Evolutionary conservation across 495 filamentous ascomycete species (phyloP).

Genomic region (Penicillium steckii): DNA sequence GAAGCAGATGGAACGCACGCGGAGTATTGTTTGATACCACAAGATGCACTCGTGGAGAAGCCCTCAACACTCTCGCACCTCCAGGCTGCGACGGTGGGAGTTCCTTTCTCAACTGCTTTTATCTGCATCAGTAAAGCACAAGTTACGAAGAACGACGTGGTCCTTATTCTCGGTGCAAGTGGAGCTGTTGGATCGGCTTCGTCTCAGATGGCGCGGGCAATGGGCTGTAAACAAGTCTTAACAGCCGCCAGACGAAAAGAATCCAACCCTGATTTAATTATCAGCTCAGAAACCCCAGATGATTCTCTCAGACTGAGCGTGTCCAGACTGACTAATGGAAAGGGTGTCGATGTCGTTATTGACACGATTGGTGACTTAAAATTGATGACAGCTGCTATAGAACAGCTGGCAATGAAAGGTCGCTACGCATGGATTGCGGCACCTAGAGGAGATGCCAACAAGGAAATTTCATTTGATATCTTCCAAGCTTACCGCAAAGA

Average conservation of each 20-base stretch:
- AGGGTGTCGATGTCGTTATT: constrained; percentile 19
- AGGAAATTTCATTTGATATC: constrained; percentile 12
- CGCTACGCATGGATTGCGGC: constrained; percentile 22
- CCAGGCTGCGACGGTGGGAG: constrained; percentile 22
- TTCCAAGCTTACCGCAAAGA: constrained; percentile 22
- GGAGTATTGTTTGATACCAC: constrained; percentile 15
- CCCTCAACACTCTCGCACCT: constrained; percentile 6
- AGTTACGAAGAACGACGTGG: constrained; percentile 6
- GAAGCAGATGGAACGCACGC: constrained; percentile 14
- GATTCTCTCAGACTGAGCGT: neutral
- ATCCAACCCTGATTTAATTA: constrained; percentile 8
- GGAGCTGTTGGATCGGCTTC: constrained; percentile 20
- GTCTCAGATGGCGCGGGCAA: constrained; percentile 16
- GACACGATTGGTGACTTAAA: constrained; percentile 18
- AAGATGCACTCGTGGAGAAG: constrained; percentile 16
- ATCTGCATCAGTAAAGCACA: constrained; percentile 12
- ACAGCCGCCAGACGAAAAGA: constrained; percentile 11
- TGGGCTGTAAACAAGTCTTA: constrained; percentile 18
- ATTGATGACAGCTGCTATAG: constrained; percentile 14
- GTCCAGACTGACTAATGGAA: constrained; percentile 7
- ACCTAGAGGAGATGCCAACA: constrained; percentile 12
- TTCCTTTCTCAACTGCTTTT: constrained; percentile 19
- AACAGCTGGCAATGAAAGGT: constrained; percentile 12
- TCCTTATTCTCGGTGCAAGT: constrained; percentile 18
- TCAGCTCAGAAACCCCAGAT: neutral